Conservation (phyloP, 306 rosid species). For the Cicer arietinum region DNA sequence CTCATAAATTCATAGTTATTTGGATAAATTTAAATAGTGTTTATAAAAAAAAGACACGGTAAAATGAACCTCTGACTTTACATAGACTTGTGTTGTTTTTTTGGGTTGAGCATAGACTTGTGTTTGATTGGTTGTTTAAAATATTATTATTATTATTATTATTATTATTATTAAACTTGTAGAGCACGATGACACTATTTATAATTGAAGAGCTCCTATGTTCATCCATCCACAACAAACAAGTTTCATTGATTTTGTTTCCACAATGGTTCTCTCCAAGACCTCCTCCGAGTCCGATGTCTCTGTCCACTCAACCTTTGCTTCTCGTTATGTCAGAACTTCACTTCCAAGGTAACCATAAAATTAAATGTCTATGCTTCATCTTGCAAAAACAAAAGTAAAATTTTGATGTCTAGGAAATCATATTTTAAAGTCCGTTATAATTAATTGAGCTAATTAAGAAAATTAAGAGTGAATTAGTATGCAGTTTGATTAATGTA, state of each 20-base stretch:
- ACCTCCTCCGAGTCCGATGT: constrained; percentile 64
- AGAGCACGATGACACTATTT: not conserved
- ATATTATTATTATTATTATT: too few species aligned
- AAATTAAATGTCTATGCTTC: too few species aligned
- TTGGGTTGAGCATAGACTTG: not conserved
- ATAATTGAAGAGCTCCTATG: not conserved
- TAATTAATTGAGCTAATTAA: too few species aligned
- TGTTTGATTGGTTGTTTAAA: not conserved
- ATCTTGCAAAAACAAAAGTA: too few species aligned
- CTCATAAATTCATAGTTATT: too few species aligned
- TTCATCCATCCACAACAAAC: not conserved
- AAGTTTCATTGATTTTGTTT: not conserved
- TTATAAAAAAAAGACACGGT: not conserved
- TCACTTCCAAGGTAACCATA: constrained; percentile 70
- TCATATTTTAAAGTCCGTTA: too few species aligned
- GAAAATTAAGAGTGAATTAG: too few species aligned
- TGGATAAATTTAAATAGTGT: too few species aligned
- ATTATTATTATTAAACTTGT: not conserved
- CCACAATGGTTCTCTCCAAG: constrained; percentile 80
- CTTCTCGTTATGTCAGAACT: constrained; percentile 84
- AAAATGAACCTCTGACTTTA: not conserved
- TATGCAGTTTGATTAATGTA: too few species aligned
- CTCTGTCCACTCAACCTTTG: constrained; percentile 85
- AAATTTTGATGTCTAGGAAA: too few species aligned
- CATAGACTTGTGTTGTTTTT: not conserved